These are phyloP conservation scores for Pleurotus djamor DNA, from an alignment of 768 basidiomycete species.

Conservation along the genomic window DNA sequence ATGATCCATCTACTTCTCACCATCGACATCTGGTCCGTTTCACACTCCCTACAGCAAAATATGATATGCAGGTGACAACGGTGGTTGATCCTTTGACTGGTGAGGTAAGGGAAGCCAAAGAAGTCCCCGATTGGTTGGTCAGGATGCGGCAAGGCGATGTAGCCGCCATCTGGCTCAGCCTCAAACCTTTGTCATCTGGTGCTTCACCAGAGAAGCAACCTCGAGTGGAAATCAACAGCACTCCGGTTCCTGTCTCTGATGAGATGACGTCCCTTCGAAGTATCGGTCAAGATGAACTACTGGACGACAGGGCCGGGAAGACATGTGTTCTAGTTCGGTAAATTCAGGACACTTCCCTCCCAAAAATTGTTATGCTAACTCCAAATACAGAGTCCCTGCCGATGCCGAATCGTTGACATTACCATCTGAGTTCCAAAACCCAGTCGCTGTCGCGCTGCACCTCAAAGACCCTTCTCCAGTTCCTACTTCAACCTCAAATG, in stretches of 20 bases:
- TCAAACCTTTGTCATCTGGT: slow-evolving; percentile 36
- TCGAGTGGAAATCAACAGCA: slow-evolving; percentile 36
- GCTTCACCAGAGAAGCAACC: slow-evolving; percentile 14
- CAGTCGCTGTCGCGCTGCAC: slow-evolving; percentile 60
- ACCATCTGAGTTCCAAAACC: slow-evolving; percentile 22
- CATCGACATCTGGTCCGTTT: slow-evolving; percentile 78
- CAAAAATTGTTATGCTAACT: background rate
- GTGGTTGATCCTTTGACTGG: slow-evolving; percentile 82
- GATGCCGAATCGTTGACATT: slow-evolving; percentile 4
- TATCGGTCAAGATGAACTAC: slow-evolving; percentile 44
- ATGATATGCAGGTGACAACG: slow-evolving; percentile 55
- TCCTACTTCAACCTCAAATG: slow-evolving; percentile 6
- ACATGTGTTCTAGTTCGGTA: slow-evolving; percentile 5
- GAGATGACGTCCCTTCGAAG: slow-evolving; percentile 78
- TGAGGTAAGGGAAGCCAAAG: slow-evolving; percentile 53
- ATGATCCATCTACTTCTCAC: slow-evolving; percentile 34
- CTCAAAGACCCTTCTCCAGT: slow-evolving; percentile 43
- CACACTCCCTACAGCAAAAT: slow-evolving; percentile 80
- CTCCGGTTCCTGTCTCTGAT: slow-evolving; percentile 56
- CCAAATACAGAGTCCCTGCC: slow-evolving; percentile 3
- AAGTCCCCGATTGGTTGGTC: slow-evolving; percentile 71
- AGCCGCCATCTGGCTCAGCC: slow-evolving; percentile 49
- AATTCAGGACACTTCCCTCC: background rate
- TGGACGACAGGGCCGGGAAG: slow-evolving; percentile 4
- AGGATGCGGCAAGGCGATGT: slow-evolving; percentile 53